Base-by-base conservation (phyloP, 108 stramenopile species). In the Conticribra guillardii region DNA sequence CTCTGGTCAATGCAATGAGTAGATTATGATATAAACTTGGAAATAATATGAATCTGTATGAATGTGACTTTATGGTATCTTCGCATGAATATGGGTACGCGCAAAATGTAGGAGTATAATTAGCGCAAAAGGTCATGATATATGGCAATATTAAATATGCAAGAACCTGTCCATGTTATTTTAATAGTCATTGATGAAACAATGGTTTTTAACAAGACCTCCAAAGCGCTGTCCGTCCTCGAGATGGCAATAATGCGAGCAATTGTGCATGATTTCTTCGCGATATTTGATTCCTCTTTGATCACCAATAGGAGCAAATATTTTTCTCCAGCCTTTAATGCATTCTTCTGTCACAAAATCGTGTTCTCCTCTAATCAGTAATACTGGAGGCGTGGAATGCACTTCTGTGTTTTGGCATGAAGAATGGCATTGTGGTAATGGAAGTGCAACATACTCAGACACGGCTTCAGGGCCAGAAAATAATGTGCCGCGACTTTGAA, bases 311-410 rank as follows among this genome's bases (percentile, higher is more conserved):
- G 11, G 14, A n/a, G 45, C 22, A 60, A 79, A 72, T 54, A 81
- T 71, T 49, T 72, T 53, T 60, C 71, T 64, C 80, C 80, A 81
- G 14, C 75, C 80, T n/a, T 30, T 33, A 22, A 62, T 66, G 52
- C 80, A 81, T 44, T 64, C 28, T 44, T 81, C 75, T 24, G 74
- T 81, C 14, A 81, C 54, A 57, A 81, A 81, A 41, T 81, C 80
- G 30, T 59, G 69, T 27, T 76, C 64, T 3, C 80, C 80, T 51
- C 75, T 41, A 33, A 81, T 72, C 29, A 81, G 29, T 18, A 81
- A 46, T n/a, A 76, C 80, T 8, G 80, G 75, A 32, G 80, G 80
- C 24, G 76, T 32, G 18, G 15, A 14, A 9, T 55, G 37, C 21
- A 2, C 69, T 11, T 18, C 64, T 46, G 24, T 62, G 9, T 69